Conservation (phyloP, 176 grass and related monocot species). For the Dactylis glomerata region DNA sequence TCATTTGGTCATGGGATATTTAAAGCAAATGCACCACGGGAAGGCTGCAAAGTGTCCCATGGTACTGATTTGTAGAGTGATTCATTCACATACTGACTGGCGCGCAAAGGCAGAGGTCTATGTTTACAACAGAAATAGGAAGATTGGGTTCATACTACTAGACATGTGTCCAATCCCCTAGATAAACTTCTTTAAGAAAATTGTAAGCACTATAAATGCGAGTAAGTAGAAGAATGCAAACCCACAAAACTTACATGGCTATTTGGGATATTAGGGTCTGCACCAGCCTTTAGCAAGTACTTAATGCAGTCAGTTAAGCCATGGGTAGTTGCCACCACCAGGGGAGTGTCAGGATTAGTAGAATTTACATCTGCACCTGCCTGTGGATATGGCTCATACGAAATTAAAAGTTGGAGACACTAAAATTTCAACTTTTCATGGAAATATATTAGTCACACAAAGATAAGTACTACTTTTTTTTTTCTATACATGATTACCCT, state of each 20-base stretch:
- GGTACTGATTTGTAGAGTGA: background rate
- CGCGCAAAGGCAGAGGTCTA: background rate
- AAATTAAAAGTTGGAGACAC: background rate
- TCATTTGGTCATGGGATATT: background rate
- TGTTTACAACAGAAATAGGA: background rate
- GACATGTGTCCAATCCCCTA: background rate
- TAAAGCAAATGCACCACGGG: background rate
- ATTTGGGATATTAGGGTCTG: conserved; percentile 30
- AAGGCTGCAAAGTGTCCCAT: background rate
- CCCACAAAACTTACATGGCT: conserved; percentile 21
- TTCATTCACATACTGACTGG: background rate
- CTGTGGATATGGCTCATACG: conserved; percentile 6
- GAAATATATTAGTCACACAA: background rate
- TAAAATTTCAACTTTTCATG: background rate
- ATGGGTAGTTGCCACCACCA: conserved; percentile 11
- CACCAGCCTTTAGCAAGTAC: conserved; percentile 32
- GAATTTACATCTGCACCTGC: conserved; percentile 26
- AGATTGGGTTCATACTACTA: background rate
- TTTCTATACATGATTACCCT: background rate
- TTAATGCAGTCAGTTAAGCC: conserved; percentile 29
- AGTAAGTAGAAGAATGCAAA: conserved; percentile 13
- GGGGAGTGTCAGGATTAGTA: conserved; percentile 14
- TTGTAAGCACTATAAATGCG: background rate
- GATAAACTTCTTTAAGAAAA: background rate
- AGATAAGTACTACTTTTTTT: background rate